phyloP scores from a whole-genome alignment of 345 rosid species.

The Clausena lansium region DNA sequence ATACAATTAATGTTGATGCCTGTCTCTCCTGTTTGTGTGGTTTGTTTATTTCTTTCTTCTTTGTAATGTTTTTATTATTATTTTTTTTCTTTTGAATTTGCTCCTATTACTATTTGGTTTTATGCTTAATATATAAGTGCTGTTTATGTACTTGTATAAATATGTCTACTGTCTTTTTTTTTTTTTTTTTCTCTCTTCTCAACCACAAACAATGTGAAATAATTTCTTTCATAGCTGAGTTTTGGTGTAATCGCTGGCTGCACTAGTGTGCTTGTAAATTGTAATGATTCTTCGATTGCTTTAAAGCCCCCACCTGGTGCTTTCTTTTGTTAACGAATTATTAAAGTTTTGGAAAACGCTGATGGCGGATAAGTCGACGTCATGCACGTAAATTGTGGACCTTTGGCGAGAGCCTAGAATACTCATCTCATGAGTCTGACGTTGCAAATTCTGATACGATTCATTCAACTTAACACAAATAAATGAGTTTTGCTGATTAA shows the following conservation, averaged over 20 bases:
- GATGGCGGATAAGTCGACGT: not conserved
- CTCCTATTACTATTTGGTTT: not conserved
- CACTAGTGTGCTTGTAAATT: not conserved
- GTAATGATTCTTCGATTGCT: slow-evolving; percentile 1
- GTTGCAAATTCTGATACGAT: no score
- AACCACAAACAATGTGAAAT: not conserved
- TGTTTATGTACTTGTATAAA: not conserved
- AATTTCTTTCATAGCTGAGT: not conserved
- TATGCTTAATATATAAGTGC: not conserved
- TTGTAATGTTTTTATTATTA: not conserved
- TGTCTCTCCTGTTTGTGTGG: not conserved
- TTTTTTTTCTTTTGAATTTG: not conserved
- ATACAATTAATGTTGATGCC: not conserved
- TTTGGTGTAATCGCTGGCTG: not conserved
- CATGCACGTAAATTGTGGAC: not conserved
- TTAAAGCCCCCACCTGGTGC: not conserved
- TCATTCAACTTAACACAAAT: no score
- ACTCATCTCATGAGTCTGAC: not conserved
- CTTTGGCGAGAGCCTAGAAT: not conserved
- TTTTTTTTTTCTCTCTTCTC: not conserved
- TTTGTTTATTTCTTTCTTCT: not conserved
- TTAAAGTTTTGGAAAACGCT: not conserved
- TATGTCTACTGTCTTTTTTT: not conserved
- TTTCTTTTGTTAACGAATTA: not conserved
- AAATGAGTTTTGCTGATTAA: no score